phyloP scores from a whole-genome alignment of 441 rosid genomes.

The Euphorbia celastroides region DNA sequence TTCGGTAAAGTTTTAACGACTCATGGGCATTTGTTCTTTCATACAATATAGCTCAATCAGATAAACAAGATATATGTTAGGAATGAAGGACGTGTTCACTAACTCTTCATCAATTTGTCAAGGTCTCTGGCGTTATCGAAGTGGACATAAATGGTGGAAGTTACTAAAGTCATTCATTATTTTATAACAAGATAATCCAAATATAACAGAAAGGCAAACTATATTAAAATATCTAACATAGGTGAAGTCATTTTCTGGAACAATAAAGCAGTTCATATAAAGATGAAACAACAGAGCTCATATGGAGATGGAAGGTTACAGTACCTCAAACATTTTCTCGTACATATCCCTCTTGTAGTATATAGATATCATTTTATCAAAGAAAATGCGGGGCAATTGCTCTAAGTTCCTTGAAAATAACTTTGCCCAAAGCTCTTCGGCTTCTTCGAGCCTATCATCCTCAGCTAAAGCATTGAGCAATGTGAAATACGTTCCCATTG shows the following conservation, averaged over 20 bases:
- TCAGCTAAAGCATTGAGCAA: conserved; percentile 78
- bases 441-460: conserved; percentile 88
- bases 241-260: conserved; percentile 3
- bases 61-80: neutral
- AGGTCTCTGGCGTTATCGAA: neutral
- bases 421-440: conserved; percentile 81
- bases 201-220: no score
- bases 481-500: conserved; percentile 82
- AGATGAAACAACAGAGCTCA: neutral
- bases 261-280: neutral
- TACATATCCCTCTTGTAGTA: conserved; percentile 79
- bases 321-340: conserved; percentile 83
- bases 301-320: conserved; percentile 5
- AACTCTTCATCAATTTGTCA: neutral
- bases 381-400: conserved; percentile 71
- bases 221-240: neutral
- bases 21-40: neutral
- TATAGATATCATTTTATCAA: conserved; percentile 65
- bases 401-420: conserved; percentile 59
- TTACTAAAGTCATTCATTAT: neutral
- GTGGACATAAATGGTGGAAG: neutral
- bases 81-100: neutral
- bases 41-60: no score
- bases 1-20: neutral
- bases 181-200: neutral